Evolutionary conservation across 192 early-diverging fungal genomes (phyloP).

Genomic region (Phycomyces nitens): DNA sequence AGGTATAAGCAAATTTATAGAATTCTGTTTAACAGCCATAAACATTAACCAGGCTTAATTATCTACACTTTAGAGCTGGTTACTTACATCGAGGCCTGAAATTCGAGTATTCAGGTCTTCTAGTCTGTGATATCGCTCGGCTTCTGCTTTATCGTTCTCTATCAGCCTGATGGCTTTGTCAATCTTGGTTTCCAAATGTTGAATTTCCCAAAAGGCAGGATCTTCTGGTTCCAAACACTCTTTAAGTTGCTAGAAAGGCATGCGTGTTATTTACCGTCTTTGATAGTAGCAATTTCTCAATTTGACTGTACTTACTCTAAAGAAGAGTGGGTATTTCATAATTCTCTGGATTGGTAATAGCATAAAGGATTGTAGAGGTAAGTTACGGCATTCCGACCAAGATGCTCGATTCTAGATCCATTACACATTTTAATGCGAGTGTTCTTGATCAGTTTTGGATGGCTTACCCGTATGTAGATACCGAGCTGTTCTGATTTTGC

Average conservation of each 20-base stretch:
- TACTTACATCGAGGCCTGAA: conserved; percentile 17
- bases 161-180: conserved; percentile 7
- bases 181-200: conserved; percentile 6
- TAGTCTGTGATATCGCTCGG: conserved; percentile 11
- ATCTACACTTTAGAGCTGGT: too few relatives aligned
- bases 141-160: conserved; percentile 18
- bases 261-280: not conserved
- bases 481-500: conserved; percentile 3
- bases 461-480: conserved; percentile 8
- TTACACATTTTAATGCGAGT: not conserved
- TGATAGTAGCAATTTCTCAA: not conserved
- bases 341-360: conserved; percentile 13
- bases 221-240: conserved; percentile 3
- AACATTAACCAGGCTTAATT: too few relatives aligned
- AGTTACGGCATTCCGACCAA: conserved; percentile 10
- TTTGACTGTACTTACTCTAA: conserved; percentile 1
- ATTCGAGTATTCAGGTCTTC: conserved; percentile 21
- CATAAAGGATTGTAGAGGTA: conserved; percentile 9
- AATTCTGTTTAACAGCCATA: not conserved
- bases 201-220: not conserved
- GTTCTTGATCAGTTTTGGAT: too few relatives aligned
- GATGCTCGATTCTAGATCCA: conserved; percentile 3
- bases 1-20: conserved; percentile 1
- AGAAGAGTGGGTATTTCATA: conserved; percentile 18
- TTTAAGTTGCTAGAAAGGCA: conserved; percentile 1